phyloP scores from a whole-genome alignment of 495 filamentous ascomycete species.

The Penicillium herquei region DNA sequence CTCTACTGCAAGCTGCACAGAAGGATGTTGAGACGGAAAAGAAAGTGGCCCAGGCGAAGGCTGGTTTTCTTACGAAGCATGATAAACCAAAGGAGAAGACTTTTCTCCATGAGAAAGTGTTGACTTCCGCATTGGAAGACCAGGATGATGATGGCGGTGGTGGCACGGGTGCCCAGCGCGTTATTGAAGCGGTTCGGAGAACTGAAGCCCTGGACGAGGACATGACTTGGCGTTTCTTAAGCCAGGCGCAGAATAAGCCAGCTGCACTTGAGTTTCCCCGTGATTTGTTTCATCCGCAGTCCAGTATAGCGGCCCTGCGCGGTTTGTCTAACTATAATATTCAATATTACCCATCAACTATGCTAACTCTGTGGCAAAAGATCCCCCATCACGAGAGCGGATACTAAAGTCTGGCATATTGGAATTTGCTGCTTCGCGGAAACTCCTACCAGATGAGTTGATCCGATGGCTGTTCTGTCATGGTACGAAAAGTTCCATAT shows the following conservation, averaged over 20 bases:
- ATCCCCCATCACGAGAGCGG: constrained; percentile 48
- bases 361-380: constrained; percentile 32
- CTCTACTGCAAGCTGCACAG: constrained; percentile 58
- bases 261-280: constrained; percentile 36
- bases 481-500: not conserved
- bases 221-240: constrained; percentile 68
- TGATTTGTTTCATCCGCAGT: constrained; percentile 23
- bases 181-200: constrained; percentile 69
- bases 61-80: constrained; percentile 23
- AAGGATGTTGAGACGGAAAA: constrained; percentile 57
- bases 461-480: constrained; percentile 73
- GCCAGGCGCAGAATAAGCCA: constrained; percentile 29
- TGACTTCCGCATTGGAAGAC: constrained; percentile 45
- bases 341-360: not conserved
- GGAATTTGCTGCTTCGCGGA: constrained; percentile 54
- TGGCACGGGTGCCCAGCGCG: constrained; percentile 52
- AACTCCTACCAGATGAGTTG: constrained; percentile 65
- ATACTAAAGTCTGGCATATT: constrained; percentile 68
- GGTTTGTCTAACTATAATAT: constrained; percentile 23
- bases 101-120: constrained; percentile 40
- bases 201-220: constrained; percentile 66
- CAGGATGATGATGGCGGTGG: constrained; percentile 46
- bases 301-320: constrained; percentile 32
- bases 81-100: constrained; percentile 8
- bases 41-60: constrained; percentile 52